These are phyloP conservation scores for Atractiella rhizophila DNA, from an alignment of 768 basidiomycete genomes.

Conservation along the genomic window DNA sequence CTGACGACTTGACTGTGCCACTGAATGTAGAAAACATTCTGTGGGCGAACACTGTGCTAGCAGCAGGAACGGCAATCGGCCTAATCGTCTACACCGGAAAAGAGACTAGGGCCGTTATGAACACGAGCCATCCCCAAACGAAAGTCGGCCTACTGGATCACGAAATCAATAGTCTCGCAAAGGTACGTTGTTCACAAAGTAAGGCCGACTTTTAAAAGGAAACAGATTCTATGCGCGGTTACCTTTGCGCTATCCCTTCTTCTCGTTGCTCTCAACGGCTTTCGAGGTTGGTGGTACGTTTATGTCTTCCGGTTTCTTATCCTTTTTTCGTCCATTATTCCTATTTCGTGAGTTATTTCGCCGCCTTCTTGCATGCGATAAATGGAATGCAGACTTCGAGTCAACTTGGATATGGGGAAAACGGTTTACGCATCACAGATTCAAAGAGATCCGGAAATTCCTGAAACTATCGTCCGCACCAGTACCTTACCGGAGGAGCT, in stretches of 20 bases:
- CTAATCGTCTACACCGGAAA: conserved; percentile 82
- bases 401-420: conserved; percentile 98
- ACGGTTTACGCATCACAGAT: conserved; percentile 91
- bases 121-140: conserved; percentile 86
- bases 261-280: conserved; percentile 85
- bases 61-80: conserved; percentile 75
- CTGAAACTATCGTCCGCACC: conserved; percentile 86
- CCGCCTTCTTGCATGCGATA: background rate
- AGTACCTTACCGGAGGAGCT: conserved; percentile 90
- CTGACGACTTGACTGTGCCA: conserved; percentile 34
- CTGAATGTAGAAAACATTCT: conserved; percentile 86
- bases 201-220: conserved; percentile 6
- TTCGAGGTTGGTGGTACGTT: conserved; percentile 82
- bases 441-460: conserved; percentile 76
- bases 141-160: conserved; percentile 76
- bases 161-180: conserved; percentile 85
- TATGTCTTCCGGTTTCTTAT: conserved; percentile 93
- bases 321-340: conserved; percentile 94
- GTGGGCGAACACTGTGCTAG: conserved; percentile 93
- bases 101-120: conserved; percentile 94
- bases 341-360: conserved; percentile 50
- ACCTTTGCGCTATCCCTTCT: conserved; percentile 76
- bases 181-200: conserved; percentile 29
- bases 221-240: conserved; percentile 71
- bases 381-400: conserved; percentile 44